Evolutionary conservation across 768 basidiomycete genomes (phyloP), one percentile per base, ranked within the genome.

Genomic region (Peribolospora kevripleyi): DNA sequence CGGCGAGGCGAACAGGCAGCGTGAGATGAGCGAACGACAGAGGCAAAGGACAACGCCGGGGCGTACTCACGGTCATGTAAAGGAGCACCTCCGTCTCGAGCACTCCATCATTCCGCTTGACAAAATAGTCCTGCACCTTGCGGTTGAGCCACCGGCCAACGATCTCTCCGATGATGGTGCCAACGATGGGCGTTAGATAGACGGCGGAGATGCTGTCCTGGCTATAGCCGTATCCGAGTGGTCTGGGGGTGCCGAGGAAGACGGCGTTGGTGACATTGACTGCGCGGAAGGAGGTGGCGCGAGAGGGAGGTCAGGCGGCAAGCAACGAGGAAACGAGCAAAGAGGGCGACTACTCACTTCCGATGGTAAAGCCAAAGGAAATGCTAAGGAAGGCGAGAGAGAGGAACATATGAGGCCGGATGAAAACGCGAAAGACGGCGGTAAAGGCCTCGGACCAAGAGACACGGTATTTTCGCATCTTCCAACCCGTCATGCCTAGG

Each of bases 51-150:
- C 73, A 75, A 1, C 76, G 71, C 78, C 78, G 78, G 42, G 55
- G 9, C 8, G 42, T 53, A 38, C 9, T 25, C 50, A 38, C 25
- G 42, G 48, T 11, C 50, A 41, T 69, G 77, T 78, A 79, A 6
- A 80, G 68, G 47, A 78, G 76, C 57, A 69, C 72, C 61, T 79
- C 77, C 0, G 77, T 74, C 59, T 76, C 74, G 61, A 76, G 77
- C 6, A 79, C 74, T 54, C 77, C 77, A 4, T 70, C 70, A 58
- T 77, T 77, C 36, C 71, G 64, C 45, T 66, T 66, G 59, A 76
- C 71, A 48, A 68, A 68, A 14, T 62, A 54, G 52, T 72, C 45
- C 41, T 50, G n/a, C 43, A 60, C 55, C 9, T 65, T 73, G 53
- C 77, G 76, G 60, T 77, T 77, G 53, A 70, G 53, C 61, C 72